Evolutionary conservation across 73 alveolate species (phyloP).

Genomic region (Diophrys sp.): DNA sequence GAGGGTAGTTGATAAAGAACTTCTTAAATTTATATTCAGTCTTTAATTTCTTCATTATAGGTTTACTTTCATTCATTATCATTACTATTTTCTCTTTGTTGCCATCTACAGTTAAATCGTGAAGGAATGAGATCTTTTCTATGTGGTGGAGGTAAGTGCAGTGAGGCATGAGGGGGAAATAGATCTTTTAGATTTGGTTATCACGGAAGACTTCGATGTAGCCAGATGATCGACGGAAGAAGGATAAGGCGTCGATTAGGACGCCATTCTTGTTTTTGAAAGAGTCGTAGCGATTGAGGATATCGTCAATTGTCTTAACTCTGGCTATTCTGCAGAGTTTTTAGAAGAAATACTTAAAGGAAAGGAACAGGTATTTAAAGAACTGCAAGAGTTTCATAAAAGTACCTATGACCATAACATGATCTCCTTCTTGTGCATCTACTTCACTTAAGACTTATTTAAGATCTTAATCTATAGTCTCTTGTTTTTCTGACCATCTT

Average conservation of each 20-base stretch:
- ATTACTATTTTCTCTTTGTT: constrained; percentile 45
- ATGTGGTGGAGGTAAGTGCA: constrained; percentile 36
- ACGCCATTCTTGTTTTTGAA: background rate
- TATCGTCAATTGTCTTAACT: background rate
- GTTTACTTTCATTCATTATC: constrained; percentile 10
- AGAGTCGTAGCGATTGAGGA: constrained; percentile 1
- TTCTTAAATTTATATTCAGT: constrained; percentile 44
- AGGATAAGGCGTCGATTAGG: constrained; percentile 13
- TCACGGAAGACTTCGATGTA: constrained; percentile 27
- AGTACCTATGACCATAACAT: constrained; percentile 4
- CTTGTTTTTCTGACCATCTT: constrained; percentile 32
- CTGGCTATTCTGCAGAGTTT: constrained; percentile 3
- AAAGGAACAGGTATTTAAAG: background rate
- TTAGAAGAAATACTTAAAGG: background rate
- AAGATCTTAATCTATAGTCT: constrained; percentile 13
- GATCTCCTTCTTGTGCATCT: background rate
- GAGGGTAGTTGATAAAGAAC: constrained; percentile 41
- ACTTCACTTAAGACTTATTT: constrained; percentile 12
- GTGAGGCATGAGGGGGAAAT: constrained; percentile 49
- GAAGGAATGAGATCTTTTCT: constrained; percentile 26
- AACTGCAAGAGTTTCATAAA: constrained; percentile 7
- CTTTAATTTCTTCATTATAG: constrained; percentile 35
- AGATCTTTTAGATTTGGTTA: constrained; percentile 15
- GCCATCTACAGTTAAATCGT: constrained; percentile 31
- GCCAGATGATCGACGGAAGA: constrained; percentile 33